Evolutionary conservation across 192 early-diverging fungal genomes (phyloP).

Genomic region (Backusella australiensis): DNA sequence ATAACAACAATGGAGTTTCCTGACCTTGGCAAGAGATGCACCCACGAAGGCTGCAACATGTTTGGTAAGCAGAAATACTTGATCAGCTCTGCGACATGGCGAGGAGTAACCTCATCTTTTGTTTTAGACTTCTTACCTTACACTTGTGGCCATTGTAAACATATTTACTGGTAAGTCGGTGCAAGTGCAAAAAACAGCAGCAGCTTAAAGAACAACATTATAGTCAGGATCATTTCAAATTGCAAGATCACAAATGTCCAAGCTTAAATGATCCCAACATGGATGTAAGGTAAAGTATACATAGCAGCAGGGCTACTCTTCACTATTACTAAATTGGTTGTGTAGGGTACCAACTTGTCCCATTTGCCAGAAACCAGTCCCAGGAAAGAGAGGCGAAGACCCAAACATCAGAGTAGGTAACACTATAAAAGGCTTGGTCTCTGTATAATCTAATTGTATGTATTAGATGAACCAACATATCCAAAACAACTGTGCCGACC

Average conservation of each 20-base stretch:
- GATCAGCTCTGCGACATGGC: not conserved
- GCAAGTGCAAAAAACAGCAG: not conserved
- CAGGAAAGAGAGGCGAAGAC: constrained; percentile 66
- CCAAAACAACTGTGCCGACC: constrained; percentile 51
- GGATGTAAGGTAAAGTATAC: constrained; percentile 48
- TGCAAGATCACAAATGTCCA: constrained; percentile 62
- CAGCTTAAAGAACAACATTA: not conserved
- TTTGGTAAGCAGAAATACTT: constrained; percentile 35
- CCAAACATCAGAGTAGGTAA: constrained; percentile 60
- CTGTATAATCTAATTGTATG: not conserved
- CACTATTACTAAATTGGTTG: not conserved
- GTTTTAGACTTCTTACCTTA: constrained; percentile 49
- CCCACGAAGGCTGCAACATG: constrained; percentile 51
- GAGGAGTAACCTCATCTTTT: not conserved
- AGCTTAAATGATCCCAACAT: constrained; percentile 49
- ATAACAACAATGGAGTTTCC: constrained; percentile 62
- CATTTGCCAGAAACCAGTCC: constrained; percentile 72
- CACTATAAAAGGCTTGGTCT: not conserved
- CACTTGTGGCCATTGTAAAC: constrained; percentile 54
- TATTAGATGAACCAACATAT: constrained; percentile 64
- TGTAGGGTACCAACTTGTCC: constrained; percentile 69
- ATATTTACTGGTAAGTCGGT: constrained; percentile 44
- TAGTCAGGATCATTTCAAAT: constrained; percentile 71
- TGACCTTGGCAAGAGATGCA: constrained; percentile 67
- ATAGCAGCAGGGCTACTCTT: constrained; percentile 48